These are phyloP conservation scores for Betula pendula DNA, from an alignment of 306 rosid species.

Conservation along the genomic window DNA sequence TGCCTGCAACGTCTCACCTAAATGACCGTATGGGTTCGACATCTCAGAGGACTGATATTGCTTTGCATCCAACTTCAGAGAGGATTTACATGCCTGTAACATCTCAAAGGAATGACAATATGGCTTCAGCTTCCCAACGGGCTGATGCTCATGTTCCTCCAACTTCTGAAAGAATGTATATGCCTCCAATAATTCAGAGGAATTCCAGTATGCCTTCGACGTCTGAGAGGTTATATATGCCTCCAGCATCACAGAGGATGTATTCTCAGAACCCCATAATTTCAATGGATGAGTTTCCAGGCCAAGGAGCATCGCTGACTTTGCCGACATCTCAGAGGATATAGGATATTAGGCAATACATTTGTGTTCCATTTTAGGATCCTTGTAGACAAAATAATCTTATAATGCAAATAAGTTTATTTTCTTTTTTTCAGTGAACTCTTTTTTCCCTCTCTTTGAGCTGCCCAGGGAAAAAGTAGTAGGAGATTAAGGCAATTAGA, in stretches of 20 bases:
- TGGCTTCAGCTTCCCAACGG: conserved; percentile 38
- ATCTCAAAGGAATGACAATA: conserved; percentile 42
- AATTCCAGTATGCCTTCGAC: conserved; percentile 24
- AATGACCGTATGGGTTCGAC: conserved; percentile 35
- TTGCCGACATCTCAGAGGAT: conserved; percentile 45
- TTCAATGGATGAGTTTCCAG: conserved; percentile 51
- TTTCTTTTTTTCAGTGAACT: neutral
- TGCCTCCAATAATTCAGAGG: conserved; percentile 43
- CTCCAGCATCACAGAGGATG: conserved; percentile 46
- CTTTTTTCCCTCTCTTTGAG: neutral
- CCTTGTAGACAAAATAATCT: conserved; percentile 8
- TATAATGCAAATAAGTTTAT: neutral
- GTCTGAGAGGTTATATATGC: conserved; percentile 49
- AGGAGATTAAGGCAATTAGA: neutral
- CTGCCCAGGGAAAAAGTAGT: neutral
- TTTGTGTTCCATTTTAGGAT: conserved; percentile 6
- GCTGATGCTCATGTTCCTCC: conserved; percentile 34
- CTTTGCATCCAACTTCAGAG: conserved; percentile 41
- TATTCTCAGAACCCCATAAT: conserved; percentile 46
- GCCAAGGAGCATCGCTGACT: conserved; percentile 47
- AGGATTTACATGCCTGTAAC: conserved; percentile 39
- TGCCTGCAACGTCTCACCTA: conserved; percentile 30
- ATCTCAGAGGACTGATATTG: conserved; percentile 42
- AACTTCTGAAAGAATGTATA: conserved; percentile 41
- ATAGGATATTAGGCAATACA: conserved; percentile 16